These are phyloP conservation scores for Pythium rishiriense DNA, from an alignment of 352 stramenopile species.

Conservation along the genomic window DNA sequence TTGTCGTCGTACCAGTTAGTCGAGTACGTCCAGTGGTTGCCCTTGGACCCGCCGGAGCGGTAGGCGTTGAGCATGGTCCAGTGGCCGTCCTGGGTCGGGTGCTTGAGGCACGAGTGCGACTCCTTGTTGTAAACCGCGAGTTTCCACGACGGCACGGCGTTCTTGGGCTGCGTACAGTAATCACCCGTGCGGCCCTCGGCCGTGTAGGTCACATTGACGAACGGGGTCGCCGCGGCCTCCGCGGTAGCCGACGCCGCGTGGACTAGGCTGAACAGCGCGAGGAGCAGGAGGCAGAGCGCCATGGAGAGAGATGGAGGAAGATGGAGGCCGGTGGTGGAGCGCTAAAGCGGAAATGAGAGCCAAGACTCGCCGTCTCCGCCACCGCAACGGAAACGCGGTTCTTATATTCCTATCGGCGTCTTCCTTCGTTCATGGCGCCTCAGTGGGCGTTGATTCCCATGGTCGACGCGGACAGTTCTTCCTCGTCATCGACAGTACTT, in stretches of 20 bases:
- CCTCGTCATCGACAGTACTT: too few species aligned
- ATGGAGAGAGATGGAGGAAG: not conserved
- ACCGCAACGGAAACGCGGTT: too few species aligned
- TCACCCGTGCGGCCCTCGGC: not conserved
- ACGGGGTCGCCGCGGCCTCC: too few species aligned
- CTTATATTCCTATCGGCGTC: too few species aligned
- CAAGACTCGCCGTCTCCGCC: too few species aligned
- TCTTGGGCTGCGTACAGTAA: not conserved
- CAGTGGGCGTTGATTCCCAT: too few species aligned
- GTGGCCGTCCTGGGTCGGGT: constrained; percentile 3
- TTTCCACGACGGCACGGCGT: not conserved
- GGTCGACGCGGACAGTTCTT: too few species aligned
- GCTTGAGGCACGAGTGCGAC: not conserved
- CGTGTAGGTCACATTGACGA: not conserved
- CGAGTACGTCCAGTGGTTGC: constrained; percentile 14
- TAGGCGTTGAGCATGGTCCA: constrained; percentile 21
- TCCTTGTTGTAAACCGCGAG: not conserved
- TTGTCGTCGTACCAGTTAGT: not conserved
- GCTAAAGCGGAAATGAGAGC: too few species aligned
- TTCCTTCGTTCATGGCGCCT: too few species aligned
- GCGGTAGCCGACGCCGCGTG: too few species aligned
- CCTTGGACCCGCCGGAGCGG: constrained; percentile 9
- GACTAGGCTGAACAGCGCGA: not conserved
- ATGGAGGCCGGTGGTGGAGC: not conserved
- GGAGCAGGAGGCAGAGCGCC: not conserved